phyloP scores from a whole-genome alignment of 305 asterid species.

The Fraxinus greggii region DNA sequence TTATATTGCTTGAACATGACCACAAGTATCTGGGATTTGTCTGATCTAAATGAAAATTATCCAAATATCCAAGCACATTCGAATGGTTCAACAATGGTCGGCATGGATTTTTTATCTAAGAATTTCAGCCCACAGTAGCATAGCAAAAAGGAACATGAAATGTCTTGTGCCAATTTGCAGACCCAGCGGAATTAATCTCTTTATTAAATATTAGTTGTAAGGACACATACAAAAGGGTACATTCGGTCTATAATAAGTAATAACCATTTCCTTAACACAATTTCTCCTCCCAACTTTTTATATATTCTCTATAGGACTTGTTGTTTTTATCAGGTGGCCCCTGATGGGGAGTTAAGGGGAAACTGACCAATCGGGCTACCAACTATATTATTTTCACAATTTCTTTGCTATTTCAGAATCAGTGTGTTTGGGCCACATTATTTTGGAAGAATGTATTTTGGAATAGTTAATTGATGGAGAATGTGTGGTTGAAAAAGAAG shows the following conservation, averaged over 20 bases:
- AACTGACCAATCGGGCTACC: not conserved
- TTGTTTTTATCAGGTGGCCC: not conserved
- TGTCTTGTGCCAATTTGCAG: not conserved
- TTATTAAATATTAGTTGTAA: not conserved
- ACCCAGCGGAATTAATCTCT: not conserved
- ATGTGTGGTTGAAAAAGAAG: too few relatives aligned
- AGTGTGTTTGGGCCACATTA: too few relatives aligned
- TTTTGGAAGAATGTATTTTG: too few relatives aligned
- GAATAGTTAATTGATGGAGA: too few relatives aligned
- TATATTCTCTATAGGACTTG: not conserved
- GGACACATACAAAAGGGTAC: not conserved
- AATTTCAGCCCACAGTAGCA: not conserved
- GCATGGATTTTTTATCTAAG: not conserved
- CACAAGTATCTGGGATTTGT: not conserved
- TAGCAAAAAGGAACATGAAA: not conserved
- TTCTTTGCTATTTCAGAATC: not conserved
- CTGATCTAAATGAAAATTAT: not conserved
- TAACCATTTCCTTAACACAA: not conserved
- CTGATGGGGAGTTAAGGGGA: not conserved
- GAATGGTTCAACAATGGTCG: not conserved
- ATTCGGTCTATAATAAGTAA: not conserved
- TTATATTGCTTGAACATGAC: not conserved
- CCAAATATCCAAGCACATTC: not conserved
- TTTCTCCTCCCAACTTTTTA: not conserved
- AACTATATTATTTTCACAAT: not conserved